Base-by-base conservation (phyloP, 2,329 filamentous ascomycete genomes). In the Aspergillus pseudoterreus region DNA sequence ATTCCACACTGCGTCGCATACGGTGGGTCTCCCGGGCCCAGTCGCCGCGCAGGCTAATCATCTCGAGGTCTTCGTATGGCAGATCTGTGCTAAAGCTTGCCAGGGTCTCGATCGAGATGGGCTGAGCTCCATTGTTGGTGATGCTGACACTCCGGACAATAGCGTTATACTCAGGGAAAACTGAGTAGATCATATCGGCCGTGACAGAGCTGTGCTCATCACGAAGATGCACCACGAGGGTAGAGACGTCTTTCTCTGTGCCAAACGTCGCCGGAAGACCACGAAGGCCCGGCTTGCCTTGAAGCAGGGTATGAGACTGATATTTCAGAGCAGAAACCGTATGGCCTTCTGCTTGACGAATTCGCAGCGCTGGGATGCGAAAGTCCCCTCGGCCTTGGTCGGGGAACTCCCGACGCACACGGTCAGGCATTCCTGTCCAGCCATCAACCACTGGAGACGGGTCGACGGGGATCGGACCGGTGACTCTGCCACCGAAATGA, bases 321-420 rank as follows among this genome's bases (percentile, higher is more conserved):
- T 86, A 86, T 36, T 72, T 72, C 51, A 86, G 78, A 6, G 79
- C 77, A 6, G 78, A 80, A 12, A 87, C 76, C 0, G 82, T 84
- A 53, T 82, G 76, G 27, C 83, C 83, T 14, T 75, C 75, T 1
- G 78, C 70, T 58, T 87, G 82, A 48, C 75, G 74, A 57, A 87
- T 82, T 35, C 81, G 78, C 11, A 86, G 75, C 0, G 84, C 83
- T 0, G 84, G 84, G 2, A 78, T 69, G 3, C 84, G 77, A 56
- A 84, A 83, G 60, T 87, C 84, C 14, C 83, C 83, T 6, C 83
- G 77, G 1, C 84, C 83, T 4, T 83, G 70, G 53, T 87, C 83
- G 1, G 84, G 84, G 49, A 84, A 85, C 61, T 86, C 84, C 24
- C 84, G 78, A 14, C 81, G 77, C 14, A 77, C 63, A 39, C 80